Base-by-base conservation (phyloP, 805 yeast genomes). In the Candida pseudofarinosa region DNA sequence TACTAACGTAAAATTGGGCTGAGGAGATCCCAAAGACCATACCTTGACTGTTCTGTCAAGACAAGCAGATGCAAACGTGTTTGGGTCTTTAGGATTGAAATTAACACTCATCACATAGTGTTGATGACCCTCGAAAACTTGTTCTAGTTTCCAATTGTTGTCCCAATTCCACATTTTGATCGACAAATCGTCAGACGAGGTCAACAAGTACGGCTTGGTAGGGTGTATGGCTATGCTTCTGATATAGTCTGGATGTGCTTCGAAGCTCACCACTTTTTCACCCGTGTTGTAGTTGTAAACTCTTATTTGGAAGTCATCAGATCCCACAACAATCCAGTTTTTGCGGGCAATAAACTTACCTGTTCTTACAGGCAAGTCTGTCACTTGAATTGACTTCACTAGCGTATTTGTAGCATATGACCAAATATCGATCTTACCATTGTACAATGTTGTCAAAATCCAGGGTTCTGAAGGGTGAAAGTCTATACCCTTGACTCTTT, bases 91-190 rank as follows among this genome's bases (percentile, higher is more conserved):
- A 45, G 99, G 98, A 68, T 93, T 93, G 74, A 93, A 88, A 37
- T 93, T 89, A 41, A 93, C 80, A 42, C 88, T 81, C 96, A 93
- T 89, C 41, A 93, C 90, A 63, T 85, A 93, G 66, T 93, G 97
- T 62, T 81, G 88, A 65, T 93, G 99, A 45, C 99, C 98, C 66
- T 88, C 96, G 62, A 86, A 93, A 31, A 83, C 80, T 63, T 88
- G 97, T 62, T 88, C 93, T 52, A 85, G 68, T 53, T 80, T 80
- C 99, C 99, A 93, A 59, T 79, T 80, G 58, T 81, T 80, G 43
- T 93, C 99, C 99, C 99, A 93, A 65, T 93, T 90, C 98, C 98
- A 93, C 60, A 90, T 76, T 67, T 84, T 88, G 60, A 93, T 80
- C 34, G 95, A 79, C 74, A 86, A 80, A 63, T 93, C 99, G 67